These are phyloP conservation scores for Mikania micrantha DNA, from an alignment of 129 eudicot species.

Conservation along the genomic window DNA sequence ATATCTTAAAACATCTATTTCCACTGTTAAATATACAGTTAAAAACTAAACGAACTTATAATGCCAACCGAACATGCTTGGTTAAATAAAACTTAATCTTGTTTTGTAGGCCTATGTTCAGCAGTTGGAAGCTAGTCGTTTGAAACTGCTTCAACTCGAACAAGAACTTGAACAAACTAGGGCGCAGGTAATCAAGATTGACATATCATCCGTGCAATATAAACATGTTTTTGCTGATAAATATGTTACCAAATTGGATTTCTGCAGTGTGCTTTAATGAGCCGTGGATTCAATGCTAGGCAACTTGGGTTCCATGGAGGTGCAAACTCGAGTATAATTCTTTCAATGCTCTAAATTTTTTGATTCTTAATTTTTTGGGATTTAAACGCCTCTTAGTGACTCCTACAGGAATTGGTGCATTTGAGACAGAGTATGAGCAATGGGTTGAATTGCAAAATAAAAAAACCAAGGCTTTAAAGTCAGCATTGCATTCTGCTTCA, in stretches of 20 bases:
- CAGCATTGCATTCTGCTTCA: conserved; percentile 46
- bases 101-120: conserved; percentile 82
- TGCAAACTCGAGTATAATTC: conserved; percentile 55
- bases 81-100: neutral
- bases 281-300: conserved; percentile 57
- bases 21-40: neutral
- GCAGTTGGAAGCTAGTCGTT: conserved; percentile 81
- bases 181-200: conserved; percentile 52
- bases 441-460: conserved; percentile 81
- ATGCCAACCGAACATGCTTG: conserved; percentile 6
- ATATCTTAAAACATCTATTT: neutral
- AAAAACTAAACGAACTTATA: neutral
- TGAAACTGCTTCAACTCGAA: conserved; percentile 67
- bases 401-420: conserved; percentile 58
- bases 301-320: conserved; percentile 44
- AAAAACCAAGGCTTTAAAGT: conserved; percentile 42
- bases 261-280: conserved; percentile 49
- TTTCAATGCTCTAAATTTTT: neutral
- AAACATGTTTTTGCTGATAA: neutral
- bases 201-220: neutral
- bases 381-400: neutral
- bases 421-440: conserved; percentile 56
- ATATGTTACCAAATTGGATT: neutral
- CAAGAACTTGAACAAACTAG: conserved; percentile 78
- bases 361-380: neutral